These are phyloP conservation scores for Amphibolis antarctica DNA, from an alignment of 106 monocot species.

Conservation along the genomic window DNA sequence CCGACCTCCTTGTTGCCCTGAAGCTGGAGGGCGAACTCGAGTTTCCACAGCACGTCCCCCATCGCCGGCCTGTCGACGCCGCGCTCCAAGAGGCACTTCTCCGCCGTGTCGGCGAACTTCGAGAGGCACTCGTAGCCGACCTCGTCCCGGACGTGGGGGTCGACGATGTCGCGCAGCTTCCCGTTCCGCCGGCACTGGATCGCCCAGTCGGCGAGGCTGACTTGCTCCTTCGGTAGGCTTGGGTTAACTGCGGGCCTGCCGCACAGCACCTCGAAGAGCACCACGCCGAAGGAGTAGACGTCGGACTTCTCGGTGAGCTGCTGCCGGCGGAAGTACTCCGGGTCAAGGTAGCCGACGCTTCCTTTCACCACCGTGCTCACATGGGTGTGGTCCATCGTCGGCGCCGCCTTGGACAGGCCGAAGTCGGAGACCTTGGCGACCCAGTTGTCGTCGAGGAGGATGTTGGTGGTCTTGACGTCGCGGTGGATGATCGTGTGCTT, in stretches of 20 bases:
- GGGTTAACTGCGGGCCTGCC: conserved; percentile 53
- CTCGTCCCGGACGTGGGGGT: no score
- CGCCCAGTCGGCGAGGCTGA: conserved; percentile 58
- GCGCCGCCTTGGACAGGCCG: conserved; percentile 68
- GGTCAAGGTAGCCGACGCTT: conserved; percentile 74
- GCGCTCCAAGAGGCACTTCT: no score
- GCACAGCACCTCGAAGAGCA: conserved; percentile 58
- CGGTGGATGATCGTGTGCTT: conserved; percentile 67
- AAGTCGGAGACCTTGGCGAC: conserved; percentile 80
- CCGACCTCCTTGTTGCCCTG: no score
- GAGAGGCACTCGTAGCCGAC: no score
- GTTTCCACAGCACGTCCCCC: no score
- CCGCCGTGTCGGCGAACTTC: no score
- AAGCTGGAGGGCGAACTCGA: conserved; percentile 1
- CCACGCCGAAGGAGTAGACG: conserved; percentile 77
- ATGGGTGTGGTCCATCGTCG: conserved; percentile 40
- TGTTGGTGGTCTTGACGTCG: conserved; percentile 76
- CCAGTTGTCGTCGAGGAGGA: conserved; percentile 59
- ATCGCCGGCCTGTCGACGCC: no score
- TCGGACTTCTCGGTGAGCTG: conserved; percentile 72
- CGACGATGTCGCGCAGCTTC: background rate
- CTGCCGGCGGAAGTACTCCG: conserved; percentile 68
- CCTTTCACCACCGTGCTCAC: conserved; percentile 84
- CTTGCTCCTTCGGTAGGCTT: conserved; percentile 38
- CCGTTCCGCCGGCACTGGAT: conserved; percentile 34